These are phyloP conservation scores for Naumovozyma baii DNA, from an alignment of 805 yeast genomes.

Conservation along the genomic window DNA sequence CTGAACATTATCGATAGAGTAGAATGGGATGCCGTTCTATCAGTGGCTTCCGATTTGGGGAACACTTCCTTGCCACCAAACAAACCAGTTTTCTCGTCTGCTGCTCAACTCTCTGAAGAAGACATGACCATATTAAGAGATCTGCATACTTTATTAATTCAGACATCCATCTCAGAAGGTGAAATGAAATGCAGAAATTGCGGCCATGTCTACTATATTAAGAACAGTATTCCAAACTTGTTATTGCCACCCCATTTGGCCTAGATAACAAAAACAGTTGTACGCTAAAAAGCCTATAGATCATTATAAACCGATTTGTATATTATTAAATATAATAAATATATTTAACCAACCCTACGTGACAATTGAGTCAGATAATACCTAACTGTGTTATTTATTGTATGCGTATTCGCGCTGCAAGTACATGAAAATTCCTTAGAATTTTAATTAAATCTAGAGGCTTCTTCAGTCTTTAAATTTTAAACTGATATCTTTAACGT, in stretches of 20 bases:
- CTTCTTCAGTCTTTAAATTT: too few relatives aligned
- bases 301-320: too few relatives aligned
- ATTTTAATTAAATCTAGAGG: too few relatives aligned
- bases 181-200: constrained; percentile 83
- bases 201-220: constrained; percentile 77
- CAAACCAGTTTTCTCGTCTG: constrained; percentile 42
- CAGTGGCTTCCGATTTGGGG: constrained; percentile 69
- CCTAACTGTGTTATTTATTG: too few relatives aligned
- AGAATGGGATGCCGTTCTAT: constrained; percentile 77
- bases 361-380: too few relatives aligned
- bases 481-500: too few relatives aligned
- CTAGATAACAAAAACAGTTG: too few relatives aligned
- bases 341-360: too few relatives aligned
- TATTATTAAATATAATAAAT: too few relatives aligned
- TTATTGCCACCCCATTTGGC: constrained; percentile 91
- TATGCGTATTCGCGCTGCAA: too few relatives aligned
- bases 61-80: constrained; percentile 49
- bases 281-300: too few relatives aligned
- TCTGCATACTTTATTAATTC: constrained; percentile 67
- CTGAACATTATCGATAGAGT: constrained; percentile 66
- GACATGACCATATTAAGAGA: constrained; percentile 49
- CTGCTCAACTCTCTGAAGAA: constrained; percentile 32
- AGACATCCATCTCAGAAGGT: constrained; percentile 82
- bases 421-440: too few relatives aligned
- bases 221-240: constrained; percentile 89